These are phyloP conservation scores for Botryotinia narcissicola DNA, from an alignment of 2,329 filamentous ascomycete genomes.

Conservation along the genomic window DNA sequence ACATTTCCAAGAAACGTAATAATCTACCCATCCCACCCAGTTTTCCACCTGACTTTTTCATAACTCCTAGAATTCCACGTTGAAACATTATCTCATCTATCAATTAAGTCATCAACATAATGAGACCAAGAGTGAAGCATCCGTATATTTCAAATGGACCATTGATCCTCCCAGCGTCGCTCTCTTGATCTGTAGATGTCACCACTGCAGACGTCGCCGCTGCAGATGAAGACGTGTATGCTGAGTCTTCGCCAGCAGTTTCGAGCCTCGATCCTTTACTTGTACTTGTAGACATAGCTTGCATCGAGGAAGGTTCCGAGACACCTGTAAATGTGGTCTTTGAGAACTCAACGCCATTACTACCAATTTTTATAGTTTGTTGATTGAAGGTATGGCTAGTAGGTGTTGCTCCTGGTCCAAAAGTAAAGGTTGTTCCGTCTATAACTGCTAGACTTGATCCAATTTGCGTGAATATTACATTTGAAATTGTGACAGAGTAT, in stretches of 20 bases:
- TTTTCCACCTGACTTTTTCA: neutral
- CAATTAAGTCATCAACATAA: neutral
- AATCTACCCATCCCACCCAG: neutral
- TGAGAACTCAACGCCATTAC: slow-evolving; percentile 44
- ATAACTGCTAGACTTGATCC: slow-evolving; percentile 45
- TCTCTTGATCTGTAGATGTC: neutral
- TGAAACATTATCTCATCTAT: neutral
- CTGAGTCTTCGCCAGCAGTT: neutral
- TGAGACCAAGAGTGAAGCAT: too few relatives aligned
- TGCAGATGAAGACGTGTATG: neutral
- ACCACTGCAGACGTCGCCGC: neutral
- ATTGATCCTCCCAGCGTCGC: neutral
- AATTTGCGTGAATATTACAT: slow-evolving; percentile 34
- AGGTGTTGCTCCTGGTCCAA: slow-evolving; percentile 46
- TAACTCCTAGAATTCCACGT: neutral
- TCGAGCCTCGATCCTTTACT: neutral
- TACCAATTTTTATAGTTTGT: slow-evolving; percentile 51
- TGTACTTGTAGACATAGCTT: slow-evolving; percentile 30
- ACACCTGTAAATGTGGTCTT: slow-evolving; percentile 24
- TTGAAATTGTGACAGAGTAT: slow-evolving; percentile 28
- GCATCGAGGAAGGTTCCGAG: slow-evolving; percentile 28
- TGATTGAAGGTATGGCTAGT: slow-evolving; percentile 49
- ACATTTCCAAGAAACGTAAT: neutral
- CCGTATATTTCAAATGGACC: neutral
- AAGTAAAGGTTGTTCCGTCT: slow-evolving; percentile 49